Conservation (phyloP, 768 basidiomycete genomes). For the Boletus rubropictus region DNA sequence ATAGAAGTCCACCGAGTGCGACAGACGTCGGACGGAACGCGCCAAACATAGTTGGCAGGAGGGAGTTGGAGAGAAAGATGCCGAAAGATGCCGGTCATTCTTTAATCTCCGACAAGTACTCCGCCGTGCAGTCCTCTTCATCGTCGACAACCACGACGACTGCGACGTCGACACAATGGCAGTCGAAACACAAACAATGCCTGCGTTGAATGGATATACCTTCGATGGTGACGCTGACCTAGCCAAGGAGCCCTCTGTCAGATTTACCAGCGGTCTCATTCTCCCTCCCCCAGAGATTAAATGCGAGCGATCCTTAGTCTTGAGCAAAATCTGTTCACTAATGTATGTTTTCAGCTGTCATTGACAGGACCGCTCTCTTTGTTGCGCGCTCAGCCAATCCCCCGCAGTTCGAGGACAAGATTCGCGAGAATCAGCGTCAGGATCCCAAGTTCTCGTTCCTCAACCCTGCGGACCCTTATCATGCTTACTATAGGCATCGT, state of each 20-base stretch:
- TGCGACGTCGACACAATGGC: constrained; percentile 37
- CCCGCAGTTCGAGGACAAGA: constrained; percentile 91
- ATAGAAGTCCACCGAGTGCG: constrained; percentile 73
- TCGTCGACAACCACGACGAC: constrained; percentile 20
- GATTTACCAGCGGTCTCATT: constrained; percentile 83
- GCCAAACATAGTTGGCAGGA: constrained; percentile 63
- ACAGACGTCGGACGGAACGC: constrained; percentile 71
- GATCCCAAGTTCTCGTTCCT: constrained; percentile 99
- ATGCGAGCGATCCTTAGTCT: constrained; percentile 40
- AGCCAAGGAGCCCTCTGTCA: constrained; percentile 33
- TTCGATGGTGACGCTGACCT: constrained; percentile 40
- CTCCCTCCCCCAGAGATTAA: constrained; percentile 95
- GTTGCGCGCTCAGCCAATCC: constrained; percentile 94
- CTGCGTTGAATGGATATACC: constrained; percentile 37
- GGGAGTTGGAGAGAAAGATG: constrained; percentile 1
- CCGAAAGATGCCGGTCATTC: constrained; percentile 23
- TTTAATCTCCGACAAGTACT: constrained; percentile 25
- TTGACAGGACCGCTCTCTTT: constrained; percentile 89
- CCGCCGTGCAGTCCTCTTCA: background rate
- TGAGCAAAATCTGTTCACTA: background rate
- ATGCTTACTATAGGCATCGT: constrained; percentile 94
- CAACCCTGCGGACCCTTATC: constrained; percentile 94
- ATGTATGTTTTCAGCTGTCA: constrained; percentile 56
- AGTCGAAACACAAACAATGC: constrained; percentile 38
- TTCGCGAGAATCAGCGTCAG: constrained; percentile 90